Evolutionary conservation across 495 filamentous ascomycete species (phyloP), one percentile per base, ranked within the genome.

Genomic region (Penicillium steckii): DNA sequence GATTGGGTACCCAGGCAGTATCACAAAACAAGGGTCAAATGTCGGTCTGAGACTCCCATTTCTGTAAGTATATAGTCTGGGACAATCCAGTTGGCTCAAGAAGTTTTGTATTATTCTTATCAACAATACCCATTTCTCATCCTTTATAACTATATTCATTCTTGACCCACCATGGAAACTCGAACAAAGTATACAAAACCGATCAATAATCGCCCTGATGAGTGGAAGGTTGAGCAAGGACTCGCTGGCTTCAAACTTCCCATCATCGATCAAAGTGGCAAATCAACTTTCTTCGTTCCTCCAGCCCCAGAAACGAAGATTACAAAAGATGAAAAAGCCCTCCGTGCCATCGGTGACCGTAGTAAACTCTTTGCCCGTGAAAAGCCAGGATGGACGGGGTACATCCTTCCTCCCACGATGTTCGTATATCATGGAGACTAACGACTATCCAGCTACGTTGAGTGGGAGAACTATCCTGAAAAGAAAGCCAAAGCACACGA

Each of bases 401-500:
- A 61, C 29, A 32, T 9, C n/a, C 29, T 29, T 24, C 19, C 5
- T n/a, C n/a, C n/a, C n/a, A n/a, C n/a, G n/a, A n/a, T n/a, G n/a
- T n/a, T n/a, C n/a, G n/a, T n/a, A n/a, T 12, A 32, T 32, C 3
- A 32, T 13, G 29, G 29, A 21, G 8, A 19, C 17, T 47, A 45
- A 46, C 22, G 0, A 43, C 19, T 45, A 33, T 30, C 1, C 24
- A 69, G 68, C 41, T 85, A 86, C 56, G 71, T 88, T 4, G 85
- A 89, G 60, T 88, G 85, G 85, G 85, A 87, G 59, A 75, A 77
- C 9, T 84, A 86, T 48, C 85, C 84, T 0, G 83, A 85, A 35
- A 86, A 86, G 66, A 81, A 83, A 57, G 70, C 72, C 43, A 66
- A 71, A 40, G 85, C 81, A n/a, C 70, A 77, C 13, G 65, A 79